Base-by-base conservation (phyloP, 2,329 filamentous ascomycete species). In the Phoma sp. region DNA sequence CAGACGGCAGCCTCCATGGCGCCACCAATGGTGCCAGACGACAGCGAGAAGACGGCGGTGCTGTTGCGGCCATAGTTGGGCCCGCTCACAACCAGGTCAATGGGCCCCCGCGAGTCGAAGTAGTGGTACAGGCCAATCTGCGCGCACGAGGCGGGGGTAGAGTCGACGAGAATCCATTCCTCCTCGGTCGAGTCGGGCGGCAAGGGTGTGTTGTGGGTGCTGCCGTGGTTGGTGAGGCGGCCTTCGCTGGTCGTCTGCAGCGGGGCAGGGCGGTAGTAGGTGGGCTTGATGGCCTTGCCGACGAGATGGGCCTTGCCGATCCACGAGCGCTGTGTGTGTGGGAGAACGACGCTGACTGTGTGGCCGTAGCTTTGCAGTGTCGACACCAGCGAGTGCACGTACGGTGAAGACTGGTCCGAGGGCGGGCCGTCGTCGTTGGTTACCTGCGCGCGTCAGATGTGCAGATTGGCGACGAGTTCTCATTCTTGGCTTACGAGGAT, bases 261-360 rank as follows among this genome's bases (percentile, higher is more conserved):
- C 2, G 82, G 83, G 10, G 82, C 82, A 0, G 86, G 86, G 1
- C 89, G 89, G 79, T 92, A 96, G 79, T 96, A 96, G 25, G 85
- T 82, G 7, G 92, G 92, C 72, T 88, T 91, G 58, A 96, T 85
- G 8, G 90, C 89, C 73, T 93, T 89, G 52, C 93, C 93, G 67
- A 98, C 92, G 69, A 98, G 90, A 76, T 98, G 95, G 2, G 95
- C 95, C 80, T 99, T 99, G 66, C 93, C 93, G 68, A 99, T 98
- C 95, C 95, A 99, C 52, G 92, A 96, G 59, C 93, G 87, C 78
- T 99, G 95, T 6, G 88, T 88, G 74, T 97, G 86, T 1, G 95
- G 95, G 11, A 99, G 85, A 60, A 95, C 89, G 44, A 99, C 93
- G 7, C 91, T 96, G 57, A 98, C 91, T n/a, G 80, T 82, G 76